Percentiles rank a stretch among this genome's conserved stretches.
Conservation (phyloP, 2,329 filamentous ascomycete genomes). For the Botrytis sinoallii region DNA sequence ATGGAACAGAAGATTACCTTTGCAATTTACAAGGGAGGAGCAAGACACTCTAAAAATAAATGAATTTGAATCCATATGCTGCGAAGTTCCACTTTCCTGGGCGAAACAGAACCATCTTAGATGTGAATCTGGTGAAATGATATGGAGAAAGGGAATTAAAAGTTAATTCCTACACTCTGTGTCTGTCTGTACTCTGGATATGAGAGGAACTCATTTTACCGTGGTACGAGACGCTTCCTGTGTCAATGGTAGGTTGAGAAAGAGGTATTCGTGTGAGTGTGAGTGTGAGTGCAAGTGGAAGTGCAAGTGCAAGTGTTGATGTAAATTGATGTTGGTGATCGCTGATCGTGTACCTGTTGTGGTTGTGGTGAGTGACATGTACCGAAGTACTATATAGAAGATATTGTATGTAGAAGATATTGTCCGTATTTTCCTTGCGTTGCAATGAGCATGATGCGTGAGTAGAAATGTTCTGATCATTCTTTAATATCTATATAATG, state of each 20-base stretch:
- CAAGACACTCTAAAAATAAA: slow-evolving; percentile 18
- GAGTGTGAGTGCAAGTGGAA: not conserved
- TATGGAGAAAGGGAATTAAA: not conserved
- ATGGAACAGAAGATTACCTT: not conserved
- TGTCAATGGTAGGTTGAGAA: not conserved
- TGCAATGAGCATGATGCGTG: not conserved
- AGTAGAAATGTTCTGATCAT: not conserved
- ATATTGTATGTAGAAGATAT: too few species aligned
- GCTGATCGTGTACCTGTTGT: not conserved
- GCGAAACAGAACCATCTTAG: slow-evolving; percentile 7
- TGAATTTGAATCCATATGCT: slow-evolving; percentile 7
- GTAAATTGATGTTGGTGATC: not conserved
- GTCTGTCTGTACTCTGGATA: too few species aligned
- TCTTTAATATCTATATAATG: not conserved
- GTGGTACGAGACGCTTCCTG: not conserved
- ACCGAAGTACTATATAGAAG: not conserved
- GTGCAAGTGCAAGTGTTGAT: not conserved
- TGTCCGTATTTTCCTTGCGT: not conserved
- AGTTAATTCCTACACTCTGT: not conserved
- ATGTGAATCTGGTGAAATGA: slow-evolving; percentile 11
- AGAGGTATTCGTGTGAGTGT: not conserved
- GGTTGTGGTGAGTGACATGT: not conserved
- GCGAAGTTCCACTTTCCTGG: slow-evolving; percentile 4
- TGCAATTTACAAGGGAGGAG: not conserved
- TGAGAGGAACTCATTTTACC: not conserved